A percentile compares a stretch with the other conserved stretches of the same genome.
Evolutionary conservation across 73 alveolate species (phyloP).

Genomic region (Urostyla sp.): DNA sequence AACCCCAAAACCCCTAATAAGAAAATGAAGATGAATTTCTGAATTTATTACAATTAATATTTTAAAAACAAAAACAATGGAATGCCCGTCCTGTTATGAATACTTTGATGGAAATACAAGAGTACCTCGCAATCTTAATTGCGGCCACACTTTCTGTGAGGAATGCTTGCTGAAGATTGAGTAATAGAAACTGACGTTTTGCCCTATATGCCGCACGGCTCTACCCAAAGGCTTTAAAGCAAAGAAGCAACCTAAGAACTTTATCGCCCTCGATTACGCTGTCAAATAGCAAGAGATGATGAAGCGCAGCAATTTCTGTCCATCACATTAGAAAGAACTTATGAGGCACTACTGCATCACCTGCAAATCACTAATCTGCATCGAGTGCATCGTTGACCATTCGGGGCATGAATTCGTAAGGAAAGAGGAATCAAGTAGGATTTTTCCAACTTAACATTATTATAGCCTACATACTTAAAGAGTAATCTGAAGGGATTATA

Average conservation of each 20-base stretch:
- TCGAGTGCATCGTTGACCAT: constrained; percentile 86
- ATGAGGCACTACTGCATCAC: constrained; percentile 82
- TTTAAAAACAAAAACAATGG: constrained; percentile 63
- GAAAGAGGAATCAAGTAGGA: constrained; percentile 79
- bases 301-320: constrained; percentile 70
- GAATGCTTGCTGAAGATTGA: constrained; percentile 75
- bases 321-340: constrained; percentile 72
- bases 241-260: constrained; percentile 75
- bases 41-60: too few species aligned
- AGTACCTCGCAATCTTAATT: constrained; percentile 78
- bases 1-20: too few species aligned
- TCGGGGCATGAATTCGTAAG: constrained; percentile 87
- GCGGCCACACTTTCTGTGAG: constrained; percentile 93
- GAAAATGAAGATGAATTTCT: too few species aligned
- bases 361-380: constrained; percentile 76
- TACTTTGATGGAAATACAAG: constrained; percentile 64
- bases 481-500: constrained; percentile 54
- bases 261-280: constrained; percentile 83
- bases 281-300: constrained; percentile 73
- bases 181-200: constrained; percentile 61
- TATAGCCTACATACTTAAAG: constrained; percentile 59
- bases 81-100: constrained; percentile 85
- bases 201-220: constrained; percentile 88
- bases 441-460: background rate
- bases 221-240: constrained; percentile 71